Evolutionary conservation across 768 basidiomycete genomes (phyloP).

Genomic region (Boletus subcaerulescens): DNA sequence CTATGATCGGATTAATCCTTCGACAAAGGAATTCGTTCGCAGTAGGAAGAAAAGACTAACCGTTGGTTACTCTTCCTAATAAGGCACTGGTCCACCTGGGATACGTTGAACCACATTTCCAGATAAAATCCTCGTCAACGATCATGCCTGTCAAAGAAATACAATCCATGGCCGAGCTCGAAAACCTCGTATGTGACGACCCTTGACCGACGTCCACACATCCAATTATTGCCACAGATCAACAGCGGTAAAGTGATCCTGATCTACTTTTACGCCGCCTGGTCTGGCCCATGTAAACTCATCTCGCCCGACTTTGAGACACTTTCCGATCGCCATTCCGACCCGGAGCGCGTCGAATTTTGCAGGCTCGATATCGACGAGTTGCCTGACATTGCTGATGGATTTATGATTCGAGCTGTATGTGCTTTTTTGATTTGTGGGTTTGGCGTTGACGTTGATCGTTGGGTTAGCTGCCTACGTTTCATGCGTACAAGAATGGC

Average conservation of each 20-base stretch:
- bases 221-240: not conserved
- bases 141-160: not conserved
- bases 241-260: constrained; percentile 2
- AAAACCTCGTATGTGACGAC: not conserved
- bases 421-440: too few relatives aligned
- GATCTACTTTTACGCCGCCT: constrained; percentile 17
- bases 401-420: too few relatives aligned
- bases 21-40: too few relatives aligned
- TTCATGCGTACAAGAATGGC: constrained; percentile 6
- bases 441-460: not conserved
- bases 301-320: constrained; percentile 17
- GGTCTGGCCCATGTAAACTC: constrained; percentile 17
- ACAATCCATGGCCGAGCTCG: not conserved
- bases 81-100: too few relatives aligned
- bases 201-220: too few relatives aligned
- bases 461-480: constrained; percentile 16
- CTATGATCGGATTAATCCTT: too few relatives aligned
- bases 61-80: too few relatives aligned
- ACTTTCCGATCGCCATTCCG: not conserved
- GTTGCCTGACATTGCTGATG: too few relatives aligned
- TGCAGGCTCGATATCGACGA: constrained; percentile 62
- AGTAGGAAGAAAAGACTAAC: too few relatives aligned
- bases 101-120: too few relatives aligned
- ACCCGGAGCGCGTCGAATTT: constrained; percentile 40
- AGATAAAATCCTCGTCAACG: not conserved